Base-by-base conservation (phyloP, 139 green algal genomes). In the Trebouxia sp. region DNA sequence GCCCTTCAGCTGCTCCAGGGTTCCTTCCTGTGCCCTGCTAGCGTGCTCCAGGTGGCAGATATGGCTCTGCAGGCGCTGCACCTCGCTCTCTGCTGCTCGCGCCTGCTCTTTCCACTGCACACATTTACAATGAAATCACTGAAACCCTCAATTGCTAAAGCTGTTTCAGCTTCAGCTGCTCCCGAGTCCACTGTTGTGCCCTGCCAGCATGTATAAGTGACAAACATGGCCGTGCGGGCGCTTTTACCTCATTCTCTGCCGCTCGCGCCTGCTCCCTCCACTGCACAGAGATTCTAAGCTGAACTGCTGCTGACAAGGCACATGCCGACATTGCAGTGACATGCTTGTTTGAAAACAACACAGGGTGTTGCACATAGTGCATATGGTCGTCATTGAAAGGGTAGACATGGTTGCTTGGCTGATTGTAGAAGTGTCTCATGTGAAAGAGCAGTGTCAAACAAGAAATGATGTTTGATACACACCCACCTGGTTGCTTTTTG, bases 91-190 rank as follows among this genome's bases (percentile, higher is more conserved):
- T 62, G 48, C 72, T 65, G 42, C 48, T 39, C 24, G 72, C 9
- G 45, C 43, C 28, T 62, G 30, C 45, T 65, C 32, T 17, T 65
- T 79, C 43, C 32, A 65, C 45, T 79, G 72, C 72, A 65, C 4
- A 4, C 38, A 26, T 8, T 37, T 22, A 32, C 4, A 32, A 22
- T 37, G 47, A n/a, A n/a, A n/a, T n/a, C n/a, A n/a, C n/a, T n/a
- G n/a, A n/a, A n/a, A n/a, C n/a, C n/a, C n/a, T n/a, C n/a, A n/a
- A n/a, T n/a, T n/a, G n/a, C n/a, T n/a, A n/a, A n/a, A n/a, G n/a
- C n/a, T n/a, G n/a, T n/a, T n/a, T n/a, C n/a, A n/a, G n/a, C 55
- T 79, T 79, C 28, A 94, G 82, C 75, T 85, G 82, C 38, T 93
- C 85, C 17, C 85, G 41, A 12, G 69, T 75, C 30, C 58, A 26